Evolutionary conservation across 192 early-diverging fungal genomes (phyloP).

Genomic region (Thamnidium elegans): DNA sequence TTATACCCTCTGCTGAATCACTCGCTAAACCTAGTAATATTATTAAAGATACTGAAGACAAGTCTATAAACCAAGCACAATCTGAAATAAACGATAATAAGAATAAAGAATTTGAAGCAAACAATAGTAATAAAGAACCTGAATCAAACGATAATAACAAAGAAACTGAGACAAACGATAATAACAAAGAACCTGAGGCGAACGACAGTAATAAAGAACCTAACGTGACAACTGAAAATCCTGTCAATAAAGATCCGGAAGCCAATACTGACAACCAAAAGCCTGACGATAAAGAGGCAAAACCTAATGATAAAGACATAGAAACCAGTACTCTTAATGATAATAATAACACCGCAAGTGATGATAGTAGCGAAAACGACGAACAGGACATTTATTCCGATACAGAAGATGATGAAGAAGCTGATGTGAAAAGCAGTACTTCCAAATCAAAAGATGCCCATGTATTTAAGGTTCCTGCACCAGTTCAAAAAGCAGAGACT

Average conservation of each 20-base stretch:
- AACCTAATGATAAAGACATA: no score
- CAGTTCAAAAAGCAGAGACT: no score
- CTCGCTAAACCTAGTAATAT: no score
- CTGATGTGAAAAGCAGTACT: slow-evolving; percentile 17
- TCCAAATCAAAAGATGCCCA: no score
- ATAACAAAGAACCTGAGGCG: slow-evolving; percentile 5
- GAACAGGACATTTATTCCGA: slow-evolving; percentile 44
- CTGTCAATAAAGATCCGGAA: neutral
- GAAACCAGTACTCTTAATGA: no score
- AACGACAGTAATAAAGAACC: neutral
- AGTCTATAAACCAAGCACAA: no score
- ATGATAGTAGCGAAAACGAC: slow-evolving; percentile 9
- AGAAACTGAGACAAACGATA: neutral
- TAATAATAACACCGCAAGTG: no score
- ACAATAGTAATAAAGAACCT: neutral
- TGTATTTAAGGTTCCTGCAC: no score
- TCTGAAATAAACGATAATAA: no score
- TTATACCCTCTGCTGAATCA: neutral
- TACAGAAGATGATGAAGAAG: slow-evolving; percentile 53
- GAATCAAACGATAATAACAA: neutral
- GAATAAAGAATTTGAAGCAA: neutral
- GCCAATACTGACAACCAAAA: no score
- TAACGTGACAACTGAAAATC: neutral
- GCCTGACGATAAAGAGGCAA: no score
- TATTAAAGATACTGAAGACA: no score